Evolutionary conservation across 1,284 basidiomycete genomes (phyloP).

Genomic region (Microbotryum violaceum): DNA sequence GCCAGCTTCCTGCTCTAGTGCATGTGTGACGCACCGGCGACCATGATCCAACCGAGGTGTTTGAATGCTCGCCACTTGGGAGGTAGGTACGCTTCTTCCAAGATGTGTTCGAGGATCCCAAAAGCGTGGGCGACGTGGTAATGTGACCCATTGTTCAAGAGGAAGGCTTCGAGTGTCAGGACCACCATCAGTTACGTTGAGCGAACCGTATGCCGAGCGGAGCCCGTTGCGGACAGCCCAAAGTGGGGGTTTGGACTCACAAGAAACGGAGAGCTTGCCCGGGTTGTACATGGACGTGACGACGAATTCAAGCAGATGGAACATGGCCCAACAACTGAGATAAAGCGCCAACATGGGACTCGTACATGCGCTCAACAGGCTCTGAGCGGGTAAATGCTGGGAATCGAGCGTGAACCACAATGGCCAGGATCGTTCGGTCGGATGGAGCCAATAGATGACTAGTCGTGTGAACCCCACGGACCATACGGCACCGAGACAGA

Average conservation of each 20-base stretch:
- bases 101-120: conserved; percentile 72
- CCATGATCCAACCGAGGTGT: conserved; percentile 19
- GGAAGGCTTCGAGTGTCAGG: conserved; percentile 59
- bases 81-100: conserved; percentile 42
- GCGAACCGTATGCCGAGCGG: too few relatives aligned
- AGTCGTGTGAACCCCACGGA: conserved; percentile 20
- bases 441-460: background rate
- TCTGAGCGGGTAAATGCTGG: background rate
- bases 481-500: conserved; percentile 33
- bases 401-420: conserved; percentile 7
- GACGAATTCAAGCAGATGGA: conserved; percentile 91
- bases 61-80: conserved; percentile 24
- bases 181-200: background rate
- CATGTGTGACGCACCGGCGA: conserved; percentile 24
- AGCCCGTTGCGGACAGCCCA: background rate
- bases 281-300: conserved; percentile 94
- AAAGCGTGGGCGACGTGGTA: conserved; percentile 79
- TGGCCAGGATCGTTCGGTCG: too few relatives aligned
- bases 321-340: conserved; percentile 66
- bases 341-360: conserved; percentile 76
- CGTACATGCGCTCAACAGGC: conserved; percentile 30
- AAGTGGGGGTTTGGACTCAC: conserved; percentile 49
- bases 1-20: background rate
- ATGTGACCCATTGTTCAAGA: conserved; percentile 78
- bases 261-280: conserved; percentile 84